phyloP scores from a whole-genome alignment of 1,284 basidiomycete genomes.

The Austroboletus niveus region DNA sequence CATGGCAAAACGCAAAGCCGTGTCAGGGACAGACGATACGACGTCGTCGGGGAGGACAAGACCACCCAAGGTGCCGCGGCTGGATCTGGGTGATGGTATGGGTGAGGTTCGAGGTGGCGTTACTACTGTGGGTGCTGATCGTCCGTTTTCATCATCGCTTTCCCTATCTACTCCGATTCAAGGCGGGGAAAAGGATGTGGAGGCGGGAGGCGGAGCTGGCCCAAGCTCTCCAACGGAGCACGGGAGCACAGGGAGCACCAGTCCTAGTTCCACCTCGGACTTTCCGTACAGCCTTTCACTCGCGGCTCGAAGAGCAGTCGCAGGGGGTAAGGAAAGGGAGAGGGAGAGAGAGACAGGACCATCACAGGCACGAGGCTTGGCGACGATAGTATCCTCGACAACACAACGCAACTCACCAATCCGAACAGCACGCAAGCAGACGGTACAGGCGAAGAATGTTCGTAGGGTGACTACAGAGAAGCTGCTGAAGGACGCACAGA shows the following conservation, averaged over 20 bases:
- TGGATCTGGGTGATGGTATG: slow-evolving; percentile 6
- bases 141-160: background rate
- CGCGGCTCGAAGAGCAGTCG: slow-evolving; percentile 3
- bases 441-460: slow-evolving; percentile 7
- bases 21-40: slow-evolving; percentile 6
- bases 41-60: background rate
- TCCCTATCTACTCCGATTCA: background rate
- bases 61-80: slow-evolving; percentile 19
- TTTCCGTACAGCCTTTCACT: slow-evolving; percentile 20
- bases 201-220: background rate
- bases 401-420: background rate
- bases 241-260: slow-evolving; percentile 3
- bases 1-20: slow-evolving; percentile 27
- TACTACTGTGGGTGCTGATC: background rate
- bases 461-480: slow-evolving; percentile 10
- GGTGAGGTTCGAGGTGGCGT: too few relatives aligned
- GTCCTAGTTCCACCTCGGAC: slow-evolving; percentile 8
- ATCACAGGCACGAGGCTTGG: background rate
- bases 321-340: slow-evolving; percentile 7
- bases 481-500: slow-evolving; percentile 21
- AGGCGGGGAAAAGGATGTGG: background rate
- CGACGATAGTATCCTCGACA: background rate
- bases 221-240: background rate
- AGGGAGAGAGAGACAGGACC: background rate
- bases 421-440: slow-evolving; percentile 22